These are phyloP conservation scores for Protea cynaroides DNA, from an alignment of 164 flowering plant genomes.

Conservation along the genomic window DNA sequence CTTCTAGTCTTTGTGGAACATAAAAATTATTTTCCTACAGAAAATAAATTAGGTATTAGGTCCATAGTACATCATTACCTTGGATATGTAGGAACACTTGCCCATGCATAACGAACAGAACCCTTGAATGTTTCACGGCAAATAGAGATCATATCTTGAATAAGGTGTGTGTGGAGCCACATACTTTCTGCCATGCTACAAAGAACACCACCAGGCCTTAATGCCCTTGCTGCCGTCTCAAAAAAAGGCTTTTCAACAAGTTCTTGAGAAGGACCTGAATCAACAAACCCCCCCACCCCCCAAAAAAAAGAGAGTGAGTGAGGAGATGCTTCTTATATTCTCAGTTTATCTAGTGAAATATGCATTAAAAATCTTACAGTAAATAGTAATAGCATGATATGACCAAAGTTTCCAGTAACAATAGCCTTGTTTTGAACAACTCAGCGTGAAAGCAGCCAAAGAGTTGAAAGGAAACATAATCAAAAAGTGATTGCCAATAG, in stretches of 20 bases:
- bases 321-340: not conserved
- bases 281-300: not conserved
- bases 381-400: too few relatives aligned
- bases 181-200: slow-evolving; percentile 97
- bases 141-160: slow-evolving; percentile 70
- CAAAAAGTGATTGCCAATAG: too few relatives aligned
- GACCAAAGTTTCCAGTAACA: not conserved
- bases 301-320: not conserved
- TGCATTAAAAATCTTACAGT: too few relatives aligned
- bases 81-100: slow-evolving; percentile 97
- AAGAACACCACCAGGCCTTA: slow-evolving; percentile 96
- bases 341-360: not conserved
- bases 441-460: not conserved
- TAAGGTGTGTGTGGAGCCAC: slow-evolving; percentile 99
- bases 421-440: not conserved
- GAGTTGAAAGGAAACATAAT: too few relatives aligned
- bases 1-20: too few relatives aligned
- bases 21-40: too few relatives aligned
- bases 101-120: slow-evolving; percentile 95
- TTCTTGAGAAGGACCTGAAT: slow-evolving; percentile 91
- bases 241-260: slow-evolving; percentile 96
- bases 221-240: slow-evolving; percentile 66
- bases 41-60: too few relatives aligned
- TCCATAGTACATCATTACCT: slow-evolving; percentile 39
- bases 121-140: slow-evolving; percentile 85